Evolutionary conservation across 495 filamentous ascomycete species (phyloP).

Genomic region (Aspergillus taichungensis): DNA sequence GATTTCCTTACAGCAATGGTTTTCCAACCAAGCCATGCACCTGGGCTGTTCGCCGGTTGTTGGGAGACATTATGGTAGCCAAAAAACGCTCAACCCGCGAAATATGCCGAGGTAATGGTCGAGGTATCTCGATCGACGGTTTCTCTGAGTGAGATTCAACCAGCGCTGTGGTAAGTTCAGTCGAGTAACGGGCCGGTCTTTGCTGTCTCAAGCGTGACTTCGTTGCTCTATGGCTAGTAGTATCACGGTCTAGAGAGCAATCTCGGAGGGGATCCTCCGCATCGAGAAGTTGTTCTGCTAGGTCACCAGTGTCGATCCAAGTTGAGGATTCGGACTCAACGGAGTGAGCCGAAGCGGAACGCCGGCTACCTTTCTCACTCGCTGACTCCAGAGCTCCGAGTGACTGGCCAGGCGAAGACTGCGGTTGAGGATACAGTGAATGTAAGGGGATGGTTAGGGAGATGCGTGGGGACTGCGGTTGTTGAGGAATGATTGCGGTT

Average conservation of each 20-base stretch:
- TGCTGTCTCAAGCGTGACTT: slow-evolving; percentile 25
- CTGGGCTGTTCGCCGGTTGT: slow-evolving; percentile 52
- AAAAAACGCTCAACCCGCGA: slow-evolving; percentile 57
- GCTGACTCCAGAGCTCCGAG: slow-evolving; percentile 28
- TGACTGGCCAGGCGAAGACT: slow-evolving; percentile 24
- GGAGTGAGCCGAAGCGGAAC: slow-evolving; percentile 48
- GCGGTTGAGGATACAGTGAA: slow-evolving; percentile 36
- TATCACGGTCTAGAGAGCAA: slow-evolving; percentile 52
- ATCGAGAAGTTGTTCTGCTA: slow-evolving; percentile 79
- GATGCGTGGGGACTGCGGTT: slow-evolving; percentile 39
- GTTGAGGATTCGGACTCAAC: slow-evolving; percentile 64
- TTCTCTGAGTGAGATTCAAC: slow-evolving; percentile 50
- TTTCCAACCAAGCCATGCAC: slow-evolving; percentile 92
- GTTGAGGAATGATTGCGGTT: slow-evolving; percentile 53
- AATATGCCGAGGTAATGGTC: slow-evolving; percentile 51
- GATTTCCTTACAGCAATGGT: slow-evolving; percentile 65
- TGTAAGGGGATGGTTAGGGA: slow-evolving; percentile 50
- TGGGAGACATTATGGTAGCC: slow-evolving; percentile 76
- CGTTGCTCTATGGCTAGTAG: slow-evolving; percentile 21
- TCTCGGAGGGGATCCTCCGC: slow-evolving; percentile 67
- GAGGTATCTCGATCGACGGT: slow-evolving; percentile 76
- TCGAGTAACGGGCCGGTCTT: slow-evolving; percentile 46
- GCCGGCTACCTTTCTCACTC: slow-evolving; percentile 43
- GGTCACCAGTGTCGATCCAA: slow-evolving; percentile 90
- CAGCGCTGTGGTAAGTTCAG: slow-evolving; percentile 31